Percentiles rank a stretch among this genome's conserved stretches.
phyloP scores from a whole-genome alignment of 2,329 filamentous ascomycete species.

The Botrytis pseudocinerea region DNA sequence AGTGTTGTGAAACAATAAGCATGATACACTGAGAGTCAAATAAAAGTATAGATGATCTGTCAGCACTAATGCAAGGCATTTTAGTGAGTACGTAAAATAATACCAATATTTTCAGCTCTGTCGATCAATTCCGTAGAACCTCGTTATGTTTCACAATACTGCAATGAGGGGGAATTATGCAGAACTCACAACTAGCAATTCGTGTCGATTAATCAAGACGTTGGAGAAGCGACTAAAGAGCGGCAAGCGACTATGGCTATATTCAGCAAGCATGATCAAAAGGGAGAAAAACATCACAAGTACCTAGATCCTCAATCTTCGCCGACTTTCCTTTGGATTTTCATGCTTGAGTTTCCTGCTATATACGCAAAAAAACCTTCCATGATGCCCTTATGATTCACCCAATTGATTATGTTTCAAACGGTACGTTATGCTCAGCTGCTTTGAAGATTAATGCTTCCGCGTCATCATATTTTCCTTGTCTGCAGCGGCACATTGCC shows the following conservation, averaged over 20 bases:
- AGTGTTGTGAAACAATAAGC: not conserved
- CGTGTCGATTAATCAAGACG: not conserved
- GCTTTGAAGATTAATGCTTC: not conserved
- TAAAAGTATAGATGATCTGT: not conserved
- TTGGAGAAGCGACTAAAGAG: not conserved
- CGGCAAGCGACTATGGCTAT: not conserved
- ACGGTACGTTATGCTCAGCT: not conserved
- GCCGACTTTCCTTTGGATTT: not conserved
- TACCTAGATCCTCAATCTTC: not conserved
- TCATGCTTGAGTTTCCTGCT: not conserved
- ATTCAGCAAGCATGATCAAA: not conserved
- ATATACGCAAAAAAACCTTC: not conserved
- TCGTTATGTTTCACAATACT: not conserved
- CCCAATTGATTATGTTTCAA: not conserved
- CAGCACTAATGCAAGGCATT: not conserved
- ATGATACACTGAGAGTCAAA: not conserved
- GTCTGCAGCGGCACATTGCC: not conserved
- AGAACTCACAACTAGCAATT: not conserved
- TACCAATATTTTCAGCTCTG: not conserved
- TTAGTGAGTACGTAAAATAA: not conserved
- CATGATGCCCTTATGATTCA: not conserved
- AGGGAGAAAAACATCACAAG: not conserved
- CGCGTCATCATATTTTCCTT: not conserved
- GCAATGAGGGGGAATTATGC: not conserved
- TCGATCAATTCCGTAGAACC: not conserved